A percentile compares a stretch with the other conserved stretches of the same genome.
These are phyloP conservation scores for Salix exigua DNA, from an alignment of 345 rosid genomes.

Conservation along the genomic window DNA sequence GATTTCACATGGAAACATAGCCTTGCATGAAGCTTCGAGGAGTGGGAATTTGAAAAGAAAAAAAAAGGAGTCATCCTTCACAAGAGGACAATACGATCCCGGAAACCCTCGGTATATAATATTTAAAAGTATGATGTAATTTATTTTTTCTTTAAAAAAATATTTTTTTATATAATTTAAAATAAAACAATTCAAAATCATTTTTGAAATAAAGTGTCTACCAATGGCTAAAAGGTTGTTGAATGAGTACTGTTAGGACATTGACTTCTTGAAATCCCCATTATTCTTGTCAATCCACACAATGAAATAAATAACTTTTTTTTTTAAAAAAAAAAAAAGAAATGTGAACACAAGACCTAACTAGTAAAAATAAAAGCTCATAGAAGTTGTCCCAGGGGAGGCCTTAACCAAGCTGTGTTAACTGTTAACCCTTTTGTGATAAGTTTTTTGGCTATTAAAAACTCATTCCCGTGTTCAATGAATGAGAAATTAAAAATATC, in stretches of 20 bases:
- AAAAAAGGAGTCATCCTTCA: neutral
- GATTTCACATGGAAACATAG: slow-evolving; percentile 5
- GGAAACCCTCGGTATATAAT: neutral
- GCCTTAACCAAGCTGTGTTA: slow-evolving; percentile 1
- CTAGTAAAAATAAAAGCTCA: too few relatives aligned
- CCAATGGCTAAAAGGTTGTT: too few relatives aligned
- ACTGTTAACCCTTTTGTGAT: neutral
- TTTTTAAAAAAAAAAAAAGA: too few relatives aligned
- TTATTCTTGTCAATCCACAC: too few relatives aligned
- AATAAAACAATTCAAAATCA: too few relatives aligned
- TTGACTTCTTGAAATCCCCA: neutral
- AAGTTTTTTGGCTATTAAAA: too few relatives aligned
- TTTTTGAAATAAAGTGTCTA: too few relatives aligned
- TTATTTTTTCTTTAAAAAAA: too few relatives aligned
- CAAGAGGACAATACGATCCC: neutral
- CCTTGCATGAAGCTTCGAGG: neutral
- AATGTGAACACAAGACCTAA: too few relatives aligned
- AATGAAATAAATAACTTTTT: too few relatives aligned
- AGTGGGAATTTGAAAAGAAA: neutral
- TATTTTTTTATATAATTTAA: too few relatives aligned
- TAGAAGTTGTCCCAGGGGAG: neutral
- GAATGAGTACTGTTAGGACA: neutral
- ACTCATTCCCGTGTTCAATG: neutral
- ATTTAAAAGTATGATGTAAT: too few relatives aligned
- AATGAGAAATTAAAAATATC: neutral